Conservation (phyloP, 2,329 filamentous ascomycete species). For the Sporothrix luriei region DNA sequence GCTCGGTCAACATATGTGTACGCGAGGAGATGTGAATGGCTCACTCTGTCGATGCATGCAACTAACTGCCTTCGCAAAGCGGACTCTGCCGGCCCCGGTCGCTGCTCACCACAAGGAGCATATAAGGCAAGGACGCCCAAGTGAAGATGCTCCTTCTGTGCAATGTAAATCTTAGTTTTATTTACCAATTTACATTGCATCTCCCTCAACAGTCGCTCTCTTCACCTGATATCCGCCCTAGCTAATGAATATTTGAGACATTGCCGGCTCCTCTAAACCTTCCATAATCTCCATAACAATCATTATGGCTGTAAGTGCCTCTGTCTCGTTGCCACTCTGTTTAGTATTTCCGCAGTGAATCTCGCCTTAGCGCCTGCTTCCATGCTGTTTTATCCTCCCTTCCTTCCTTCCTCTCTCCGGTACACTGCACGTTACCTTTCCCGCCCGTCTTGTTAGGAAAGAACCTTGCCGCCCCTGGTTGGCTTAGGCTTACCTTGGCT, state of each 20-base stretch:
- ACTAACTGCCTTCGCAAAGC: neutral
- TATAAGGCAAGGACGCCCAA: constrained; percentile 14
- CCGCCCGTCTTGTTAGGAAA: neutral
- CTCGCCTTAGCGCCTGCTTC: neutral
- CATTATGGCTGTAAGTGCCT: constrained; percentile 19
- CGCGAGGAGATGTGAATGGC: neutral
- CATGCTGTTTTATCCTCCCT: neutral
- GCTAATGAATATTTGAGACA: too few species aligned
- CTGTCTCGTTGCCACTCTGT: neutral
- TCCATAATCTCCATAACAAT: too few species aligned
- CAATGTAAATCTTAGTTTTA: too few species aligned
- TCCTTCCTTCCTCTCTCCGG: neutral
- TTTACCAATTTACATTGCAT: too few species aligned
- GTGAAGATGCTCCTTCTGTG: neutral
- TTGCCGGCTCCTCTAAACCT: too few species aligned
- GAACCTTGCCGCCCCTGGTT: constrained; percentile 13
- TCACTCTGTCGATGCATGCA: neutral
- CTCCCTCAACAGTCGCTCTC: neutral
- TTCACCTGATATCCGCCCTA: neutral
- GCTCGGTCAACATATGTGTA: neutral
- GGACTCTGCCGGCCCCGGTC: constrained; percentile 7
- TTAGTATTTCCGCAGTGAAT: neutral
- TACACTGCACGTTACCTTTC: neutral
- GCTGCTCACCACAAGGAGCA: neutral
- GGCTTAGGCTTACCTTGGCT: neutral